Conservation (phyloP, 2,329 filamentous ascomycete genomes). For the Alternaria triticimaculans region DNA sequence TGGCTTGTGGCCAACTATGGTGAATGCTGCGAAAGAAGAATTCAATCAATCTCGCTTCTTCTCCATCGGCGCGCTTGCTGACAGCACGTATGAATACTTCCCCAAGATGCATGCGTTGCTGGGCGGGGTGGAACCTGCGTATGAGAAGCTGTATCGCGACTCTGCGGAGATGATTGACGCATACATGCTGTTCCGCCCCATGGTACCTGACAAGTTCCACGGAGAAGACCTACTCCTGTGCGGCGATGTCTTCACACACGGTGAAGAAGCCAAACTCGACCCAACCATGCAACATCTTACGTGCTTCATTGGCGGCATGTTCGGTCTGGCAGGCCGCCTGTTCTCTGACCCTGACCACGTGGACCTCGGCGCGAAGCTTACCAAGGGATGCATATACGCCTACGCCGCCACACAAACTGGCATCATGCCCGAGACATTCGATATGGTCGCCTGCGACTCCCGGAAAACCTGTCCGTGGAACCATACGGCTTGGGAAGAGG, state of each 20-base stretch:
- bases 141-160: constrained; percentile 64
- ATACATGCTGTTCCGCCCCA: constrained; percentile 58
- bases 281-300: constrained; percentile 64
- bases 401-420: constrained; percentile 63
- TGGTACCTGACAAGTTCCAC: constrained; percentile 34
- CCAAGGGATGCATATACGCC: constrained; percentile 67
- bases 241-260: constrained; percentile 42
- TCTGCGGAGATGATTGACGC: constrained; percentile 53
- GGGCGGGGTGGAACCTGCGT: constrained; percentile 54
- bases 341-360: constrained; percentile 61
- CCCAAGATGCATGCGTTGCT: constrained; percentile 46
- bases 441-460: constrained; percentile 57
- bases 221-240: constrained; percentile 40
- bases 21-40: constrained; percentile 45
- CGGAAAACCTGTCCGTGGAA: constrained; percentile 59
- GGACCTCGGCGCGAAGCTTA: constrained; percentile 63
- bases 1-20: constrained; percentile 48
- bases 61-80: constrained; percentile 47
- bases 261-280: constrained; percentile 34
- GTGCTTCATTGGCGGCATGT: constrained; percentile 69
- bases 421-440: constrained; percentile 67
- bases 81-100: constrained; percentile 49
- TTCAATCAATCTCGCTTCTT: constrained; percentile 39
- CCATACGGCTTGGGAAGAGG: constrained; percentile 57
- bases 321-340: constrained; percentile 63